Conservation (phyloP, 192 early-diverging fungal species). For the Backusella mclennaniae region DNA sequence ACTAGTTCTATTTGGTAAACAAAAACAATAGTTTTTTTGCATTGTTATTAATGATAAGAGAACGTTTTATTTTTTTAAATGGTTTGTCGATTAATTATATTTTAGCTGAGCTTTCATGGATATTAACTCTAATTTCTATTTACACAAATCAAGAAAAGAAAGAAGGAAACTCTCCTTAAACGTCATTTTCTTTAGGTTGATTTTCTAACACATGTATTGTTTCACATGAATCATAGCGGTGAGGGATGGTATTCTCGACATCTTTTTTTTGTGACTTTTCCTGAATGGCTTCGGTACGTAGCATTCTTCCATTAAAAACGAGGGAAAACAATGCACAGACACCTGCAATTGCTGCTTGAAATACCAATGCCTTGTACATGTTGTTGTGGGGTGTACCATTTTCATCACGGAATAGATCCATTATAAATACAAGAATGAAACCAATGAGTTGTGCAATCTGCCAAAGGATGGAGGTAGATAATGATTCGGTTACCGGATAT, state of each 20-base stretch:
- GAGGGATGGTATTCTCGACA: background rate
- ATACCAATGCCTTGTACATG: conserved; percentile 24
- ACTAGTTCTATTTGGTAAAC: background rate
- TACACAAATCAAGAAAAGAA: background rate
- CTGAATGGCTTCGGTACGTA: conserved; percentile 12
- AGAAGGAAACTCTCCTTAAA: background rate
- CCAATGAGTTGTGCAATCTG: conserved; percentile 34
- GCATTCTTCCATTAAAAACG: conserved; percentile 24
- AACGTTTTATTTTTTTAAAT: background rate
- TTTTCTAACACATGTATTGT: background rate
- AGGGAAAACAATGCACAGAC: conserved; percentile 16
- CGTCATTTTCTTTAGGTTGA: background rate
- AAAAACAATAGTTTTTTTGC: background rate
- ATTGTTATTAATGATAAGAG: background rate
- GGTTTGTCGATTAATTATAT: background rate
- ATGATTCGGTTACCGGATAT: conserved; percentile 34
- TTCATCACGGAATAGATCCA: conserved; percentile 27
- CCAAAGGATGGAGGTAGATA: conserved; percentile 33
- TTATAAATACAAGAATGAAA: conserved; percentile 29
- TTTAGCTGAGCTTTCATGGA: background rate
- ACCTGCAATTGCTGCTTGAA: conserved; percentile 22
- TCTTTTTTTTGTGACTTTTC: background rate
- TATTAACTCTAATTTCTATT: background rate
- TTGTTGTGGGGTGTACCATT: conserved; percentile 21
- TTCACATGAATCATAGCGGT: background rate